Evolutionary conservation across 2,329 filamentous ascomycete genomes (phyloP).

Genomic region (Penicillium sp.): DNA sequence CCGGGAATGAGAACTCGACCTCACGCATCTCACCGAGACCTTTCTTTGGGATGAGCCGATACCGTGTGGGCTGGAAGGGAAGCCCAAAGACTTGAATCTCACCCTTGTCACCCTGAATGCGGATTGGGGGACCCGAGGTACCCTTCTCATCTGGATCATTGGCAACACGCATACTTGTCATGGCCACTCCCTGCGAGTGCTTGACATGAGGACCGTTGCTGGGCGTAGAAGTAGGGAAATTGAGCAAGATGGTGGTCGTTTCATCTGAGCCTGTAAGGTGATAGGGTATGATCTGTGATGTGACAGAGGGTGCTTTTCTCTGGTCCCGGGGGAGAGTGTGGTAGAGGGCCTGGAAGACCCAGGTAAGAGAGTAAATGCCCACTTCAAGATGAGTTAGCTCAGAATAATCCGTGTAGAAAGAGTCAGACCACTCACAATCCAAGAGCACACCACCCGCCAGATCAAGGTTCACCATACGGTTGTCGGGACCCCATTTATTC

Average conservation of each 20-base stretch:
- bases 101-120: constrained; percentile 76
- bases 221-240: constrained; percentile 63
- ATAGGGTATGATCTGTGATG: constrained; percentile 72
- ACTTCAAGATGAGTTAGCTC: constrained; percentile 41
- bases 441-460: constrained; percentile 80
- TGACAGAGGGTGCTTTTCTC: constrained; percentile 65
- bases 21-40: constrained; percentile 47
- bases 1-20: constrained; percentile 48
- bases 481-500: constrained; percentile 58
- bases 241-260: constrained; percentile 73
- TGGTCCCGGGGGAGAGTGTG: constrained; percentile 66
- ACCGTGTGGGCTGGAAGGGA: constrained; percentile 67
- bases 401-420: not conserved
- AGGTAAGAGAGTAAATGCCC: constrained; percentile 85
- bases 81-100: constrained; percentile 79
- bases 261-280: constrained; percentile 73
- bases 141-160: constrained; percentile 63
- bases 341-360: constrained; percentile 88
- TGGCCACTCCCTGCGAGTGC: constrained; percentile 70
- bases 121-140: constrained; percentile 65
- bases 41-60: constrained; percentile 60
- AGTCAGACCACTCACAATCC: constrained; percentile 53
- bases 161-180: constrained; percentile 63
- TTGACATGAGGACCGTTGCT: constrained; percentile 37
- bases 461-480: constrained; percentile 81